A percentile compares a stretch with the other conserved stretches of the same genome.
These are phyloP conservation scores for Sporothrix brunneoviolacea DNA, from an alignment of 2,329 filamentous ascomycete genomes.

Conservation along the genomic window DNA sequence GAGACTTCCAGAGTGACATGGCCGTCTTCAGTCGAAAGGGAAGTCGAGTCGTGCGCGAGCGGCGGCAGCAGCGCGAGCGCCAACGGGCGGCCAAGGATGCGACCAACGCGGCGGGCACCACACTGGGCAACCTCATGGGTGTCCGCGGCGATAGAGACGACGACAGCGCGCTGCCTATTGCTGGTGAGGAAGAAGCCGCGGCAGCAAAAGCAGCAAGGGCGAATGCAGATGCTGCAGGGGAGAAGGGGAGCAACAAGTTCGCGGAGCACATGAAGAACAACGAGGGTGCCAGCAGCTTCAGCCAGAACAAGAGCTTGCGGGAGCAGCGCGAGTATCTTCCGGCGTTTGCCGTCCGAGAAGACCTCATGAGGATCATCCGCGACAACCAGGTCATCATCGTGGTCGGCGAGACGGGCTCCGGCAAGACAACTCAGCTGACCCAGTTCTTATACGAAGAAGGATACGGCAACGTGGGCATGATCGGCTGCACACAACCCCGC, in stretches of 20 bases:
- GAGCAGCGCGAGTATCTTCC: slow-evolving; percentile 92
- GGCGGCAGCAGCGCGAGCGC: slow-evolving; percentile 83
- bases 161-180: slow-evolving; percentile 76
- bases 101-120: slow-evolving; percentile 85
- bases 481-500: slow-evolving; percentile 92
- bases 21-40: slow-evolving; percentile 95
- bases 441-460: slow-evolving; percentile 96
- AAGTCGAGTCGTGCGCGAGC: slow-evolving; percentile 85
- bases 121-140: slow-evolving; percentile 90
- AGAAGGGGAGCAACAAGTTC: slow-evolving; percentile 62
- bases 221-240: slow-evolving; percentile 32
- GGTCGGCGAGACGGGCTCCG: slow-evolving; percentile 93
- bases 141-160: slow-evolving; percentile 90
- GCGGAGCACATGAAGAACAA: slow-evolving; percentile 83
- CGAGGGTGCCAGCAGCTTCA: slow-evolving; percentile 84
- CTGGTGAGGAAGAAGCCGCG: slow-evolving; percentile 58
- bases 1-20: slow-evolving; percentile 96
- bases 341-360: slow-evolving; percentile 92
- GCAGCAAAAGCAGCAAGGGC: slow-evolving; percentile 15
- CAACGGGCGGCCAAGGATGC: slow-evolving; percentile 93
- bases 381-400: slow-evolving; percentile 98
- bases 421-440: slow-evolving; percentile 94
- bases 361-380: slow-evolving; percentile 81
- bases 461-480: slow-evolving; percentile 80
- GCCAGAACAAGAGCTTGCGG: slow-evolving; percentile 78